These are phyloP conservation scores for Cordyceps javanica DNA, from an alignment of 2,329 filamentous ascomycete species.

Conservation along the genomic window DNA sequence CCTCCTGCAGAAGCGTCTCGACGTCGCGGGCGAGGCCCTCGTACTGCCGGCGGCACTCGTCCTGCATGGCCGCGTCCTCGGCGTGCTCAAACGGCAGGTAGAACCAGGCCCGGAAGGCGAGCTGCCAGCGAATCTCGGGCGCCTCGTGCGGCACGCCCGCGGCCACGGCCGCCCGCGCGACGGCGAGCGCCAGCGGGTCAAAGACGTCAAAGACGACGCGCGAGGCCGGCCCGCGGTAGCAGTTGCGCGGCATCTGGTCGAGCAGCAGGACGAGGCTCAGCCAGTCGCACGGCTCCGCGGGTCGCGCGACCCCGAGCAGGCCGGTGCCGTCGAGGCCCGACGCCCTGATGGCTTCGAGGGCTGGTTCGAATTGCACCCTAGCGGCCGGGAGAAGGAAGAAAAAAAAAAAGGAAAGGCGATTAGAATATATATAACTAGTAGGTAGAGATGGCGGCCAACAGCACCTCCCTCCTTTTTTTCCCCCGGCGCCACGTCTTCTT, in stretches of 20 bases:
- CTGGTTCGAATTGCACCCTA: conserved; percentile 27
- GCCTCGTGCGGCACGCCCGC: conserved; percentile 23
- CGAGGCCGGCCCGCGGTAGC: conserved; percentile 45
- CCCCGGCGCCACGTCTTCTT: too few relatives aligned
- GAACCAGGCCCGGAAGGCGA: conserved; percentile 47
- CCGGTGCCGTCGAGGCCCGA: conserved; percentile 22
- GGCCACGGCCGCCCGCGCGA: conserved; percentile 33
- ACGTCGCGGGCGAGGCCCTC: conserved; percentile 28
- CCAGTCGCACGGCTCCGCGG: conserved; percentile 27
- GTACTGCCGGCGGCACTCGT: conserved; percentile 28
- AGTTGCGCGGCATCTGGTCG: conserved; percentile 58
- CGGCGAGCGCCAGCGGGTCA: conserved; percentile 45
- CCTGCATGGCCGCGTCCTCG: conserved; percentile 42
- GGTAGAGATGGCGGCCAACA: too few relatives aligned
- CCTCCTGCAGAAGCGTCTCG: conserved; percentile 23
- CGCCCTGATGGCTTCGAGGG: conserved; percentile 27
- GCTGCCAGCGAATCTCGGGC: conserved; percentile 27
- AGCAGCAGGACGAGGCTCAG: conserved; percentile 51
- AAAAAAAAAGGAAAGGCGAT: too few relatives aligned
- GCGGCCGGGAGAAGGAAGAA: too few relatives aligned
- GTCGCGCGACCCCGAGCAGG: conserved; percentile 23
- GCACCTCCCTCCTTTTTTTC: too few relatives aligned
- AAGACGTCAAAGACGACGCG: conserved; percentile 45
- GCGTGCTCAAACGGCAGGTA: conserved; percentile 56
- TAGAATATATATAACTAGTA: too few relatives aligned